Evolutionary conservation across 768 basidiomycete species (phyloP), one percentile per base, ranked within the genome.

Genomic region (Collybiopsis confluens): DNA sequence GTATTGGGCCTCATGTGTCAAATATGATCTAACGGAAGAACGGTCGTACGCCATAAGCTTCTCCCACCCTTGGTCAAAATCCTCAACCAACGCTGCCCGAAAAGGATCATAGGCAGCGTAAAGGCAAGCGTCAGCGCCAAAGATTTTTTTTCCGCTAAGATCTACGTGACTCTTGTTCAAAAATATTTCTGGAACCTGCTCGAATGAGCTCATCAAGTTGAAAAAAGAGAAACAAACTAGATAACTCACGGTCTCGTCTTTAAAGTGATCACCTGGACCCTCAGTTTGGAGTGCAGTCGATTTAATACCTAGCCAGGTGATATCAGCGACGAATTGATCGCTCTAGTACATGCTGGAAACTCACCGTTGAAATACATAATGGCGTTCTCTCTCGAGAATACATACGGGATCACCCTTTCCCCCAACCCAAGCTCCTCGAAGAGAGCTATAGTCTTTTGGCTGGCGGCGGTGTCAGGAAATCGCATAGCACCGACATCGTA

Each of bases 401-500:
- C 20, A 46, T 24, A 24, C n/a, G 45, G 23, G n/a, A 30, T 30
- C 28, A 30, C 4, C n/a, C 16, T 54, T 8, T 21, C 45, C 16
- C 2, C 16, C 10, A 40, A 13, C 27, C 45, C 49, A 21, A 55
- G 28, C 23, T 49, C 36, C 3, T 47, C 36, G 56, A 65, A 64
- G 20, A 65, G 60, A 20, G 58, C 49, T 24, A 64, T 61, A 16
- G 60, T 56, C 15, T 41, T 56, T 16, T 59, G 44, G 59, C 62
- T 65, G 44, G 56, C 50, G 4, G 45, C 38, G 20, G 56, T 65
- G 4, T 64, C 38, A 13, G 64, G 64, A 45, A 55, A 65, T 38
- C 64, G 63, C 64, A 65, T 65, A 1, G 64, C 64, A n/a, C 64
- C 64, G 10, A 61, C 37, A 38, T 65, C 65, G 18, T 45, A 53